These are phyloP conservation scores for Solanum virginianum DNA, from an alignment of 257 asterid genomes.

Conservation along the genomic window DNA sequence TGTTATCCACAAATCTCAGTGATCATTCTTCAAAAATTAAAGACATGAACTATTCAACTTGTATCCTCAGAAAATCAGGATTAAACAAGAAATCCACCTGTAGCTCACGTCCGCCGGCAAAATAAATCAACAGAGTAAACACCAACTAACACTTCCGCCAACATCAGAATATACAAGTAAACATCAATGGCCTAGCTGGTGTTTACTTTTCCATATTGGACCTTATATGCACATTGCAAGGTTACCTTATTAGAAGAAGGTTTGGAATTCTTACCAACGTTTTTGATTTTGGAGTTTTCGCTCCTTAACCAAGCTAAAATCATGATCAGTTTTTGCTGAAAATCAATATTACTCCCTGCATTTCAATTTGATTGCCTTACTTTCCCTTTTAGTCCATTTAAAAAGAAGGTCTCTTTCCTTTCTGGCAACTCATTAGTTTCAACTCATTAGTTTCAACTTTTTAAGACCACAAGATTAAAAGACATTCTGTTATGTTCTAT, in stretches of 20 bases:
- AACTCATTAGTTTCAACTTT: neutral
- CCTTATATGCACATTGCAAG: neutral
- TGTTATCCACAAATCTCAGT: neutral
- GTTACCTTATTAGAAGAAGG: neutral
- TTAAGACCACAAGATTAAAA: too few species aligned
- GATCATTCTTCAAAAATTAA: neutral
- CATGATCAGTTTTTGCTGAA: neutral
- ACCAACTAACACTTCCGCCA: neutral
- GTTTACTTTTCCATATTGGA: neutral
- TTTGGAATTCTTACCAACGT: neutral
- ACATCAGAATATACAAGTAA: neutral
- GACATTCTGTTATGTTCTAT: neutral
- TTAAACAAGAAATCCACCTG: neutral
- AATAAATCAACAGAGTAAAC: neutral
- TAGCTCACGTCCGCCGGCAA: neutral
- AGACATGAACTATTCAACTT: neutral
- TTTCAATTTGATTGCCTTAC: neutral
- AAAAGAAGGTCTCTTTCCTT: neutral
- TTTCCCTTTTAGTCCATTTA: neutral
- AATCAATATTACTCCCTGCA: neutral
- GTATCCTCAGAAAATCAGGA: neutral
- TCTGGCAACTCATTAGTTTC: neutral
- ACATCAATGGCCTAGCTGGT: neutral
- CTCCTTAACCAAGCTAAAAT: neutral
- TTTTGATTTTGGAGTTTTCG: neutral